A percentile compares a stretch with the other conserved stretches of the same genome.
These are phyloP conservation scores for Coemansia sp. DNA, from an alignment of 192 early-diverging fungal genomes.

Conservation along the genomic window DNA sequence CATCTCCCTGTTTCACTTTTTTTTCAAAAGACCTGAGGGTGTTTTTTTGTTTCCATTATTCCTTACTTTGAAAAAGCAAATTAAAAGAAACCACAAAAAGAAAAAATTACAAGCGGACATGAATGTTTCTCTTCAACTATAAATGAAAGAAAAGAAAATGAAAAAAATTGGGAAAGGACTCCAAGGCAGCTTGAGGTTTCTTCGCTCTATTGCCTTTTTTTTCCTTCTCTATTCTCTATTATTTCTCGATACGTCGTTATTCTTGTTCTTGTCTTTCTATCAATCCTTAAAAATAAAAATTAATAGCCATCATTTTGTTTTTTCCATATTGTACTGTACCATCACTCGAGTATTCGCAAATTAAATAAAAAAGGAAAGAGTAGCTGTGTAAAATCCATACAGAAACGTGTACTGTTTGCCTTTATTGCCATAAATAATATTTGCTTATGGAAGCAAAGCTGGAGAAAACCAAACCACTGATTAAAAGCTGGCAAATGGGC, in stretches of 20 bases:
- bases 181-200: not conserved
- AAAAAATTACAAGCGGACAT: not conserved
- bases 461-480: slow-evolving; percentile 14
- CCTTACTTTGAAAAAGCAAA: not conserved
- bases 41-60: not conserved
- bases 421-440: slow-evolving; percentile 5
- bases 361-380: not conserved
- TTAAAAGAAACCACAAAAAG: slow-evolving; percentile 3
- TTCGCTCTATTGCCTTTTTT: not conserved
- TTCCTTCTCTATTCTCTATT: not conserved
- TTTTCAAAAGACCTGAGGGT: not conserved
- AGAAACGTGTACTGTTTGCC: no score
- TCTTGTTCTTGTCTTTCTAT: not conserved
- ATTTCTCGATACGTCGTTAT: not conserved
- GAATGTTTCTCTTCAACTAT: slow-evolving; percentile 1
- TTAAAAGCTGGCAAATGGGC: slow-evolving; percentile 34
- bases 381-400: no score
- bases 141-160: not conserved
- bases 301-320: no score
- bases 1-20: no score
- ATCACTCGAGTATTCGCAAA: no score
- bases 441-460: not conserved
- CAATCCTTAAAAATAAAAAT: not conserved
- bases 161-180: not conserved
- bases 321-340: not conserved